A percentile compares a stretch with the other conserved stretches of the same genome.
Conservation (phyloP, 345 rosid species). For the Arabidopsis suecica region DNA sequence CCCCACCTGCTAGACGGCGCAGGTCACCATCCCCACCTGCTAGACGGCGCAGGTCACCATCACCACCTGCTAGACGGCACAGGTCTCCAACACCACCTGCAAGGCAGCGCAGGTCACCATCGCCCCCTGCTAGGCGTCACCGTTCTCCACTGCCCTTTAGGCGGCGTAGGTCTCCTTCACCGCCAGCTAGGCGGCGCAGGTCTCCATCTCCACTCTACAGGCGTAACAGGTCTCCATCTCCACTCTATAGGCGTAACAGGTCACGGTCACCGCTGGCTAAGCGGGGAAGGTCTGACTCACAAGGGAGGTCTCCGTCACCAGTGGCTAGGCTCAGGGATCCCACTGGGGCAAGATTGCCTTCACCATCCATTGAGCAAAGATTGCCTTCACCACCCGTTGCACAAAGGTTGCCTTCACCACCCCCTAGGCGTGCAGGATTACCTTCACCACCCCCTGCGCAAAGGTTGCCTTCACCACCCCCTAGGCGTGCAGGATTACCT, state of each 20-base stretch:
- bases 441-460: slow-evolving; percentile 46
- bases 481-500: slow-evolving; percentile 46
- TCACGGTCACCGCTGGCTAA: slow-evolving; percentile 42
- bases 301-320: slow-evolving; percentile 42
- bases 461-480: slow-evolving; percentile 43
- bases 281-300: slow-evolving; percentile 42
- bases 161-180: slow-evolving; percentile 50
- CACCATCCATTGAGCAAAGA: slow-evolving; percentile 13
- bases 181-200: slow-evolving; percentile 42
- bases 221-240: slow-evolving; percentile 52
- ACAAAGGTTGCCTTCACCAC: slow-evolving; percentile 40
- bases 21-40: slow-evolving; percentile 53
- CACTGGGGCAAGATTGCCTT: slow-evolving; percentile 34
- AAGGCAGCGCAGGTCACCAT: slow-evolving; percentile 45
- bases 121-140: slow-evolving; percentile 22
- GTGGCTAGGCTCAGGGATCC: slow-evolving; percentile 26
- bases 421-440: slow-evolving; percentile 44
- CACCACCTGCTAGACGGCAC: slow-evolving; percentile 27
- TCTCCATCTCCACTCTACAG: slow-evolving; percentile 45
- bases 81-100: slow-evolving; percentile 50
- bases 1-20: slow-evolving; percentile 45
- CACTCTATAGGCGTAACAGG: slow-evolving; percentile 45
- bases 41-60: slow-evolving; percentile 44
- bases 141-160: slow-evolving; percentile 40
- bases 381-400: slow-evolving; percentile 39